Evolutionary conservation across 805 yeast genomes (phyloP).

Genomic region (Cyberlindnera japonica): DNA sequence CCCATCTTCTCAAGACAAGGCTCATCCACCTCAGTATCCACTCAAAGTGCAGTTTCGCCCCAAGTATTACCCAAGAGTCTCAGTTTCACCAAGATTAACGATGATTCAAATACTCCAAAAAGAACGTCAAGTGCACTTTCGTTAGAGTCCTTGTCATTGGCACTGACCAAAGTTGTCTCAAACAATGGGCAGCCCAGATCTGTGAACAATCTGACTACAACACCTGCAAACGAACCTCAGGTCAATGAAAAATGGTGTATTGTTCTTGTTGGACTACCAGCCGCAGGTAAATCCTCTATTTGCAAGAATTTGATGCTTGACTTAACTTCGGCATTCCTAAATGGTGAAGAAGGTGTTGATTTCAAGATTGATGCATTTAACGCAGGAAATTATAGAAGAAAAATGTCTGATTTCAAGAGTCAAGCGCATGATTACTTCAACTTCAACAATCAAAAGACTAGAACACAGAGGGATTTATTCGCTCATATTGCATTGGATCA

Average conservation of each 20-base stretch:
- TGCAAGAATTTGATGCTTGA: slow-evolving; percentile 59
- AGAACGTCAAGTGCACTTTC: slow-evolving; percentile 1
- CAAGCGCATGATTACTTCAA: slow-evolving; percentile 42
- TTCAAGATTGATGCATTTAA: slow-evolving; percentile 51
- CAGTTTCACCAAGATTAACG: slow-evolving; percentile 22
- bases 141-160: slow-evolving; percentile 17
- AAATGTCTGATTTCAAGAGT: slow-evolving; percentile 31
- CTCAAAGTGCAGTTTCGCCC: slow-evolving; percentile 11
- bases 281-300: slow-evolving; percentile 71
- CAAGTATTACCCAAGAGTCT: slow-evolving; percentile 13
- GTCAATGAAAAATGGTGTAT: slow-evolving; percentile 50
- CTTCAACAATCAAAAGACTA: slow-evolving; percentile 39
- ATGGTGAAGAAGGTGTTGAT: slow-evolving; percentile 11
- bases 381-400: slow-evolving; percentile 70
- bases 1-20: slow-evolving; percentile 25
- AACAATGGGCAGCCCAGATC: slow-evolving; percentile 21
- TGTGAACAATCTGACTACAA: slow-evolving; percentile 24
- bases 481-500: slow-evolving; percentile 49
- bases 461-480: slow-evolving; percentile 44
- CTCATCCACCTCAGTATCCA: slow-evolving; percentile 24
- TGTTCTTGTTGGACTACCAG: slow-evolving; percentile 74
- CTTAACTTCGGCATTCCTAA: slow-evolving; percentile 35
- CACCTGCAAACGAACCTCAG: slow-evolving; percentile 26
- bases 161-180: slow-evolving; percentile 12
- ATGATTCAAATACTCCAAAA: slow-evolving; percentile 3